These are phyloP conservation scores for Trichoderma sp. DNA, from an alignment of 2,329 filamentous ascomycete genomes.

Conservation along the genomic window DNA sequence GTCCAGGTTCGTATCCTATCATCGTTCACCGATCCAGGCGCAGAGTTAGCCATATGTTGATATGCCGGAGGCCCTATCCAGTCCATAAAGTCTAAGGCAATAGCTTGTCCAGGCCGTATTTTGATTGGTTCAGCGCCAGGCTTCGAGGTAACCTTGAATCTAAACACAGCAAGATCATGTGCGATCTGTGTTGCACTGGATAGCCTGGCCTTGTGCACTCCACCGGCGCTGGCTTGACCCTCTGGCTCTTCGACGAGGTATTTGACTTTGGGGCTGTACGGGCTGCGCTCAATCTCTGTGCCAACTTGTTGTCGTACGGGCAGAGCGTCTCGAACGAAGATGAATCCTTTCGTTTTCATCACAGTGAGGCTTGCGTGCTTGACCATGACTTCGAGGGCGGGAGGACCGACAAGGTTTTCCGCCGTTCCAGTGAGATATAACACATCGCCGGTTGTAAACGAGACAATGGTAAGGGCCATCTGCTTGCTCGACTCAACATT, in stretches of 20 bases:
- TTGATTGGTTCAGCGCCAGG: background rate
- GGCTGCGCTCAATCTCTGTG: conserved; percentile 20
- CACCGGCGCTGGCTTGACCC: conserved; percentile 9
- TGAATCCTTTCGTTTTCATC: conserved; percentile 18
- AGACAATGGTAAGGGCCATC: conserved; percentile 17
- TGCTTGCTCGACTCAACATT: conserved; percentile 16
- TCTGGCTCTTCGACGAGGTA: conserved; percentile 18
- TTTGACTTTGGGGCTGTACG: conserved; percentile 22
- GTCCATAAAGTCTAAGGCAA: conserved; percentile 21
- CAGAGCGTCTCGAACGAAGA: conserved; percentile 17
- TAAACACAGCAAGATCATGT: conserved; percentile 21
- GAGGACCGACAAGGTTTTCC: conserved; percentile 10
- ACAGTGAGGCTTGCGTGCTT: conserved; percentile 20
- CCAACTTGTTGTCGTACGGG: conserved; percentile 18
- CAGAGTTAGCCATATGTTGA: conserved; percentile 25
- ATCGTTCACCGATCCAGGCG: conserved; percentile 14
- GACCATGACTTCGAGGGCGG: conserved; percentile 10
- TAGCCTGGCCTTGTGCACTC: conserved; percentile 1
- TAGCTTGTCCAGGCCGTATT: conserved; percentile 18
- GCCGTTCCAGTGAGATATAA: conserved; percentile 19
- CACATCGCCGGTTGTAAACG: conserved; percentile 18
- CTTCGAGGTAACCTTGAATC: conserved; percentile 12
- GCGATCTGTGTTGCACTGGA: conserved; percentile 15
- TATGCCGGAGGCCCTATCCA: conserved; percentile 23
- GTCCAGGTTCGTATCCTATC: conserved; percentile 20